Evolutionary conservation across 2,329 filamentous ascomycete genomes (phyloP).

Genomic region (Ceratocystis ficicola): DNA sequence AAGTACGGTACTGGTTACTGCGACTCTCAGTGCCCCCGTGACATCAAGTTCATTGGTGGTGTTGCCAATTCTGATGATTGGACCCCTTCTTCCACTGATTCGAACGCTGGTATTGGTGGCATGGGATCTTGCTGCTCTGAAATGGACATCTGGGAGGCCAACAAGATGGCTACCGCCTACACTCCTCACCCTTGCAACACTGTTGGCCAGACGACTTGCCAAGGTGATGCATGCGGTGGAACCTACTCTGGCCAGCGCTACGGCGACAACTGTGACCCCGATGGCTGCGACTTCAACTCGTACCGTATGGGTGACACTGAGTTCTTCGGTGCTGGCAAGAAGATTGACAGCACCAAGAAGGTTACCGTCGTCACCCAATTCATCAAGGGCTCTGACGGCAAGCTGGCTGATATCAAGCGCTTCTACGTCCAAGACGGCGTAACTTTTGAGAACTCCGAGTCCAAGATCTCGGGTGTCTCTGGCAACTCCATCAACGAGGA

Average conservation of each 20-base stretch:
- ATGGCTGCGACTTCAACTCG: conserved; percentile 54
- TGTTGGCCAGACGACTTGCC: conserved; percentile 24
- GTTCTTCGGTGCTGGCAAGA: conserved; percentile 49
- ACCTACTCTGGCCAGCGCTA: conserved; percentile 41
- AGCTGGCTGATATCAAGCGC: conserved; percentile 38
- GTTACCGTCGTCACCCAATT: conserved; percentile 55
- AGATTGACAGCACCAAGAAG: conserved; percentile 44
- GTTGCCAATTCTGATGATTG: conserved; percentile 35
- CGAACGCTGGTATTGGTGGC: conserved; percentile 37
- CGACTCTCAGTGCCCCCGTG: conserved; percentile 36
- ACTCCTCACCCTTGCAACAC: conserved; percentile 44
- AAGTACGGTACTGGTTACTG: conserved; percentile 47
- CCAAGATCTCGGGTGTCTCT: conserved; percentile 33
- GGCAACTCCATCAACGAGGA: conserved; percentile 46
- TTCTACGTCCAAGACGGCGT: conserved; percentile 49
- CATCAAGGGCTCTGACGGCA: conserved; percentile 18
- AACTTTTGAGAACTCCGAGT: conserved; percentile 38
- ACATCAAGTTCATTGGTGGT: conserved; percentile 41
- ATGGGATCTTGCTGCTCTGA: conserved; percentile 45
- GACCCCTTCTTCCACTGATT: conserved; percentile 39
- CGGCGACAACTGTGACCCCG: conserved; percentile 47
- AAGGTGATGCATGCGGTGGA: conserved; percentile 34
- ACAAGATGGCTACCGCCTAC: conserved; percentile 43
- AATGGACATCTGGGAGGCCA: conserved; percentile 49
- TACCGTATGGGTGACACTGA: conserved; percentile 48